Evolutionary conservation across 2,329 filamentous ascomycete species (phyloP), one percentile per base, ranked within the genome.

Genomic region (Monosporascus sp.): DNA sequence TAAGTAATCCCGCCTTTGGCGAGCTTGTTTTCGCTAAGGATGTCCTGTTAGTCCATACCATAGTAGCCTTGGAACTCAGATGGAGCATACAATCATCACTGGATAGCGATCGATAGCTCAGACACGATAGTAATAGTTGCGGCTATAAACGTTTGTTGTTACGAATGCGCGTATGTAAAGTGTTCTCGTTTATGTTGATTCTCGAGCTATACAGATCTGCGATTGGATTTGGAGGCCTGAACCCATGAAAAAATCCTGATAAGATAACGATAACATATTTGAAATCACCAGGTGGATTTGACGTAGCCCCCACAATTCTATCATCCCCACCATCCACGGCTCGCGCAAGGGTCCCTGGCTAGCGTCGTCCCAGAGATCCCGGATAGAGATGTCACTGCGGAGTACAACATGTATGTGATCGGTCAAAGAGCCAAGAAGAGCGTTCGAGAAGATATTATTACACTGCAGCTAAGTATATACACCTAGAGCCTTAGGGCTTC

Each of bases 1-100:
- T 63, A 99, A 84, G 71, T 97, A 95, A 68, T 95, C 90, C 62
- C 89, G 81, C 63, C 90, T 80, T 71, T 92, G 84, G 61, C 89
- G 84, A 57, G 87, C 85, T 79, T 90, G 87, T 78, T 86, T 82
- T 64, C 87, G 82, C 74, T 82, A 24, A 47, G 44, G 31, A 25
- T 3, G 52, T 47, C 7, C 15, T 51, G 53, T 59, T 49, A 59
- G 64, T 55, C 54, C 9, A 18, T 41, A 24, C 38, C 24, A 25
- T 24, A 31, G 27, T 8, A 22, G 9, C 20, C 27, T 24, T n/a
- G 11, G 15, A 31, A 18, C 35, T 35, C 9, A 24, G n/a, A 45
- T 37, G 6, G 35, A 20, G 55, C 58, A 8, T 52, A 61, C 57
- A 55, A 61, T 62, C 60, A 63, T 63, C 54, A 37, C 55, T 55